Evolutionary conservation across 129 eudicot species (phyloP), one percentile per base, ranked within the genome.

Genomic region (Sambucus nigra): DNA sequence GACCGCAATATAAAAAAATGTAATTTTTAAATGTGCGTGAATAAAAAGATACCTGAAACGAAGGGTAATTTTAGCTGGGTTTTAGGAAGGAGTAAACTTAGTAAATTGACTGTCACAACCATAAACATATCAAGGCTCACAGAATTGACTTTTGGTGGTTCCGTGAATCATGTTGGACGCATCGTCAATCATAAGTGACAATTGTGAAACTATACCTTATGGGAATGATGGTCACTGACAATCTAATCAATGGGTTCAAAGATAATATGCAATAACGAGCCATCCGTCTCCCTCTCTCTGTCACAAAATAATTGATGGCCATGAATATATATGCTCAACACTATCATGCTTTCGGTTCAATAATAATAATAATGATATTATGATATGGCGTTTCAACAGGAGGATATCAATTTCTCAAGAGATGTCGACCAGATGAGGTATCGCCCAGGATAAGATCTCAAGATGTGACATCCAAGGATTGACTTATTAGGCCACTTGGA

Each of bases 361-460:
- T 65, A 52, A 52, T 27, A 4, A 35, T 51, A 39, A 58, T 67
- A 66, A 67, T 76, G 46, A 19, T 67, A 39, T 39, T 69, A 77
- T 3, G 42, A 15, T 1, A 35, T 35, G 1, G 13, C 8, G 4
- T 35, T 35, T 3, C 6, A 35, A 35, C 68, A 53, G 66, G 85
- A 77, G 88, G 75, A 77, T 77, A 77, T 74, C 69, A 77, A 72
- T 64, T 66, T 71, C 61, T 59, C 71, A 59, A 65, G 74, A 57
- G 82, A 67, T 48, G 74, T 73, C 80, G 72, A 70, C 71, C 80
- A 80, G 73, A 75, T 75, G 76, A 75, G 82, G 72, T 73, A 71
- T 69, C 82, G 73, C 60, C 83, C 71, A 64, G 79, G 80, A 85
- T 85, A 69, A 84, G 80, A 84, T 77, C 78, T 70, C 67, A 29